These are phyloP conservation scores for Tarenaya hassleriana DNA, from an alignment of 345 rosid genomes.

Conservation along the genomic window DNA sequence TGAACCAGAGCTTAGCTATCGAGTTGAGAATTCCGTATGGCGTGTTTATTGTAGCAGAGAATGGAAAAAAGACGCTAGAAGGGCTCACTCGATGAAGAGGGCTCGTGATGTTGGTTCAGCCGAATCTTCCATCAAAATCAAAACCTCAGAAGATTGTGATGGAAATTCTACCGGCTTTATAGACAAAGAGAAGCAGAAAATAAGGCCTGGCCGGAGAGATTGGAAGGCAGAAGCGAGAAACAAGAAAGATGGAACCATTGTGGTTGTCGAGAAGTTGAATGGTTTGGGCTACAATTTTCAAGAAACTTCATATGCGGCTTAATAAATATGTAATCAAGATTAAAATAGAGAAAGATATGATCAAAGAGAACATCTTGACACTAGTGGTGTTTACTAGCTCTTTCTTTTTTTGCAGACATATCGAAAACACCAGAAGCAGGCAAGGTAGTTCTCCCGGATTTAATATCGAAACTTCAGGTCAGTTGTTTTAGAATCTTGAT, in stretches of 20 bases:
- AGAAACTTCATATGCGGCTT: no score
- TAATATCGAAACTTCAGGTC: neutral
- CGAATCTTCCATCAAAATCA: conserved; percentile 7
- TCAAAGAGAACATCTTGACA: no score
- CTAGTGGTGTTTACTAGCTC: no score
- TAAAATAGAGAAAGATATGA: no score
- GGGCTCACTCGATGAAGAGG: conserved; percentile 33
- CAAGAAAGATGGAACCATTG: neutral
- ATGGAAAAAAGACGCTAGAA: conserved; percentile 79
- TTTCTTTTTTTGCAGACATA: no score
- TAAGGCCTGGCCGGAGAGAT: neutral
- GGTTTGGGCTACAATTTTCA: no score
- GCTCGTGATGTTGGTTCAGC: conserved; percentile 24
- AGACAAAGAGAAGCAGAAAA: conserved; percentile 14
- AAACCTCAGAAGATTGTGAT: neutral
- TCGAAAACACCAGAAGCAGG: no score
- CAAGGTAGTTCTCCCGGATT: no score
- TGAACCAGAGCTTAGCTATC: conserved; percentile 5
- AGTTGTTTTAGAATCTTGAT: conserved; percentile 2
- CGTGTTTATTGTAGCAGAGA: conserved; percentile 47
- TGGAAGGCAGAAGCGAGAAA: conserved; percentile 7
- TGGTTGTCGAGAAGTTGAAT: no score
- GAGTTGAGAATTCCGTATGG: conserved; percentile 21
- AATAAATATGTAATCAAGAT: no score
- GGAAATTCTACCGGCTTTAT: conserved; percentile 5